Evolutionary conservation across 208 protist genomes (phyloP).

Genomic region (Leishmania major): DNA sequence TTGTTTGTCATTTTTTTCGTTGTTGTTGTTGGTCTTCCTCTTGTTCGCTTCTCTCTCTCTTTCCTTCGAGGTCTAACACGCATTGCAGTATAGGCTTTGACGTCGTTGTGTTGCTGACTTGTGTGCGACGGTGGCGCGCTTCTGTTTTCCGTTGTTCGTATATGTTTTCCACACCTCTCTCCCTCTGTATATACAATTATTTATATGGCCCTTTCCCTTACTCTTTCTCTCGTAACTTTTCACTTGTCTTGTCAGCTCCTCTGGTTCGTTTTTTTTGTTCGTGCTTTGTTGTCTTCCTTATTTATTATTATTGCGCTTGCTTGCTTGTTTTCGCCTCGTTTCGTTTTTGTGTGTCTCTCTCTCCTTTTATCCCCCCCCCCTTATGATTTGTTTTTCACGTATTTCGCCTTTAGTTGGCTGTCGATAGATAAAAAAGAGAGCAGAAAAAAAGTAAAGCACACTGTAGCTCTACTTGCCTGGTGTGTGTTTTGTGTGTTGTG

Average conservation of each 20-base stretch:
- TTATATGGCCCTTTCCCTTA: not conserved
- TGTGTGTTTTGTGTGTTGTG: not conserved
- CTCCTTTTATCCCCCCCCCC: no score
- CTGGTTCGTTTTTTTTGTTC: not conserved
- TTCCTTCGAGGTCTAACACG: not conserved
- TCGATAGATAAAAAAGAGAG: not conserved
- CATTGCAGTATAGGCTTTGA: not conserved
- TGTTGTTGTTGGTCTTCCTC: not conserved
- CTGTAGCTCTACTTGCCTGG: not conserved
- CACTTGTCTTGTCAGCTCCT: not conserved
- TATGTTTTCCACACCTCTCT: not conserved
- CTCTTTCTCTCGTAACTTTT: not conserved
- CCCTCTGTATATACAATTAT: no score
- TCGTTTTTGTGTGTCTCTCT: not conserved
- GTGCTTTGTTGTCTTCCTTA: not conserved
- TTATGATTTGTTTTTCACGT: no score
- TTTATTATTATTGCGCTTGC: no score
- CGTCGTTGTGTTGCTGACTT: not conserved
- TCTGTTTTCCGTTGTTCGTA: not conserved
- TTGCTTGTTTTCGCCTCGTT: not conserved
- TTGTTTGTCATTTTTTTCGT: not conserved
- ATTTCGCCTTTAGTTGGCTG: not conserved
- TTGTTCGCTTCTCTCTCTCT: not conserved
- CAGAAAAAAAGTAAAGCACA: not conserved
- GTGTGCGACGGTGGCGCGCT: not conserved